phyloP scores from a whole-genome alignment of 164 flowering plant species.

The Hamamelis virginiana region DNA sequence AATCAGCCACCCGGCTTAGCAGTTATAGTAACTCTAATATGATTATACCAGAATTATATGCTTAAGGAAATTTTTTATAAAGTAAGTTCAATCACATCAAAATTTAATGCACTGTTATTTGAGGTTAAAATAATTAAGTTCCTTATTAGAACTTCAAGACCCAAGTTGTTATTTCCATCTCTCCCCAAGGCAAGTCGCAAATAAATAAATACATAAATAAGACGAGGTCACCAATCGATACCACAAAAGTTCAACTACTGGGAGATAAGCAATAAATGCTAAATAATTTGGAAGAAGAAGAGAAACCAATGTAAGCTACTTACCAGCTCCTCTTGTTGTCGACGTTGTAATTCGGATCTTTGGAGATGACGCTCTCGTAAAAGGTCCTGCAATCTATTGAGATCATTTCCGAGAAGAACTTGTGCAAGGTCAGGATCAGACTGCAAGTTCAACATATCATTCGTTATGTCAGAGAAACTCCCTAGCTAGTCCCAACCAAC shows the following conservation, averaged over 20 bases:
- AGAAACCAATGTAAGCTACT: constrained; percentile 22
- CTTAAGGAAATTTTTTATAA: not conserved
- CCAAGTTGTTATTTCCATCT: not conserved
- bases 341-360: constrained; percentile 58
- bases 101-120: not conserved
- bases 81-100: not conserved
- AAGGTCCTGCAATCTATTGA: constrained; percentile 65
- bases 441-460: constrained; percentile 36
- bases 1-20: constrained; percentile 5
- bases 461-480: constrained; percentile 1
- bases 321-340: constrained; percentile 83
- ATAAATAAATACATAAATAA: too few relatives aligned
- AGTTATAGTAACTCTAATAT: not conserved
- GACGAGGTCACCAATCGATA: not conserved
- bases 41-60: not conserved
- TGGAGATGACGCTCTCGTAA: constrained; percentile 69
- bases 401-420: constrained; percentile 79
- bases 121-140: not conserved
- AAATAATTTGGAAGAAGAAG: not conserved
- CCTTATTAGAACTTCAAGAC: not conserved
- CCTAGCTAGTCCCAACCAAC: not conserved
- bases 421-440: constrained; percentile 90
- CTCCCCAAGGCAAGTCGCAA: not conserved
- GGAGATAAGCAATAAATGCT: not conserved
- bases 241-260: not conserved